Base-by-base conservation (phyloP, 495 filamentous ascomycete species). In the Aspergillus steynii region DNA sequence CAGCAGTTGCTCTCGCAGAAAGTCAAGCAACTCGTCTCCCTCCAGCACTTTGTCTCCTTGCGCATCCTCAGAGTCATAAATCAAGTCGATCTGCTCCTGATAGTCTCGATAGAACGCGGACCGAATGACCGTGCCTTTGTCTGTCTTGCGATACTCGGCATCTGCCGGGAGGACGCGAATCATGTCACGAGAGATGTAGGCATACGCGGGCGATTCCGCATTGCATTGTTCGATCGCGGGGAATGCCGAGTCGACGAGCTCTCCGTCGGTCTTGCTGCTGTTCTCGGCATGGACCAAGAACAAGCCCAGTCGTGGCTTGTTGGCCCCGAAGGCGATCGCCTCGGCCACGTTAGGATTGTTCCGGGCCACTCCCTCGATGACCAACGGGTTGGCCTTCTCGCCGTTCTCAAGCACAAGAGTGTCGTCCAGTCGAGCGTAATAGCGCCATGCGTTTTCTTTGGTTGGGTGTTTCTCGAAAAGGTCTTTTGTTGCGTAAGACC, bases 341-440 rank as follows among this genome's bases (percentile, higher is more conserved):
- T 76, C 74, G 1, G 58, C 59, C 25, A 74, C 57, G 28, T 61
- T 62, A 4, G 64, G 50, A 25, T 70, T 61, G 14, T 74, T 67
- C 12, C 72, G 67, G 4, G 64, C 68, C 4, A 65, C 64, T 4
- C 70, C 77, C 67, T 89, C 86, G 26, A 88, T 68, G 0, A 79
- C 77, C 14, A 82, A 76, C 4, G 86, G 86, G 61, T 86, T 85
- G 54, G 86, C 86, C 64, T 89, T 88, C 71, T 87, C 85, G 4
- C 86, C 85, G 12, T 85, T 88, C 26, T 81, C 68, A 25, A 89
- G 68, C 14, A 81, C 84, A n/a, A 88, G 64, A 15, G 84, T 82
- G 27, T 83, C 78, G 60, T 88, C 86, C 1, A 80, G 73, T 49
- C 85, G 74, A 5, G 76, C 80, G 58, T 84, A 80, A 64, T 87